Evolutionary conservation across 345 rosid genomes (phyloP).

Genomic region (Camelina laxa): DNA sequence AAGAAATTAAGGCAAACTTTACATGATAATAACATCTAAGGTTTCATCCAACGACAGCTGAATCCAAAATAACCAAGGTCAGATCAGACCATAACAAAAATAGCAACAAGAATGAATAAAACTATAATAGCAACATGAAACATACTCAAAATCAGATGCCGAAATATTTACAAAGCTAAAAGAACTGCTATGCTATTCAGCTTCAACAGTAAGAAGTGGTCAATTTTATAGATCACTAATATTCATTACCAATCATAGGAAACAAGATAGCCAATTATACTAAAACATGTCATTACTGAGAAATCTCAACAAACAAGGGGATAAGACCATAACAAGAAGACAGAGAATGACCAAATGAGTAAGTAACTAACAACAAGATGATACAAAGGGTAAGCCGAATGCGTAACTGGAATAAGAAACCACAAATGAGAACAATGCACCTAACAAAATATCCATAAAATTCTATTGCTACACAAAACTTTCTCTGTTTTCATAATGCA

Average conservation of each 20-base stretch:
- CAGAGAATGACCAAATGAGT: background rate
- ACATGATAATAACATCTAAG: background rate
- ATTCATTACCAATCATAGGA: background rate
- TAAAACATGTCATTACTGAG: background rate
- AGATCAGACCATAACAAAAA: background rate
- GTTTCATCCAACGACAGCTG: background rate
- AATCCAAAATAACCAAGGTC: background rate
- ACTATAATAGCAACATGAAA: background rate
- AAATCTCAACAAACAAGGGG: background rate
- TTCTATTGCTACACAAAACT: background rate
- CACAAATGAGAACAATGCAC: background rate
- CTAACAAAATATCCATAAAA: background rate
- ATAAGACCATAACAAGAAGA: background rate
- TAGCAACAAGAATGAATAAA: background rate
- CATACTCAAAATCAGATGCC: too few species aligned
- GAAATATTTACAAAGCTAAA: background rate
- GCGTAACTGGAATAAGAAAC: background rate
- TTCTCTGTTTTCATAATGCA: background rate
- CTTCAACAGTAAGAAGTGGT: background rate
- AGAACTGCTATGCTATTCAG: background rate
- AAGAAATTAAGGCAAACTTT: too few species aligned
- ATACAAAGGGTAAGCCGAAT: background rate
- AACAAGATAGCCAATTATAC: background rate
- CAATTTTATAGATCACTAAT: background rate
- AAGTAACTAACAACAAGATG: background rate